These are phyloP conservation scores for Neurospora discreta DNA, from an alignment of 495 filamentous ascomycete genomes.

Conservation along the genomic window DNA sequence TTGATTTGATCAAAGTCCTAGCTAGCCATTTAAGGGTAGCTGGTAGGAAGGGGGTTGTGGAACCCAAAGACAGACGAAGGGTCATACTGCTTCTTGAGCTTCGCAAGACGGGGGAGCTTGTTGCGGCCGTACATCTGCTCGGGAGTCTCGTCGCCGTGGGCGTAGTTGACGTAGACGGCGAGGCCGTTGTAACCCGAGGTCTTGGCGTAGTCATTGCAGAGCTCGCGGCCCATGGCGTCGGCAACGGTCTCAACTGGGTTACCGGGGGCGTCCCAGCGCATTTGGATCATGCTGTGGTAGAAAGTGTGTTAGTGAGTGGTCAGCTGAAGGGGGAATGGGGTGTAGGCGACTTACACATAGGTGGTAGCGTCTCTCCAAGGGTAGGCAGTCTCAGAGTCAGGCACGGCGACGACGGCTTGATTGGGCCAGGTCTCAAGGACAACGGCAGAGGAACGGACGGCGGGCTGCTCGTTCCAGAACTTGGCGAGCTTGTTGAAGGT, in stretches of 20 bases:
- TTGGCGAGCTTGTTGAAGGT: neutral
- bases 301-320: neutral
- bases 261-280: neutral
- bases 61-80: constrained; percentile 16
- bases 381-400: neutral
- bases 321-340: neutral
- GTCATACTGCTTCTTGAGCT: constrained; percentile 22
- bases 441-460: neutral
- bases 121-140: constrained; percentile 13
- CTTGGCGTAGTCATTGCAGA: neutral
- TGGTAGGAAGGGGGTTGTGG: constrained; percentile 8
- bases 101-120: constrained; percentile 18
- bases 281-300: neutral
- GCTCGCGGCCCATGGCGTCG: neutral
- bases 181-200: constrained; percentile 14
- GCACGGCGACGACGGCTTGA: neutral
- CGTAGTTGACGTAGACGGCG: constrained; percentile 24
- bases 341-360: neutral
- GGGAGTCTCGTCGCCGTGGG: constrained; percentile 25
- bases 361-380: neutral
- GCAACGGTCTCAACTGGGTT: neutral
- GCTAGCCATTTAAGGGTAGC: neutral
- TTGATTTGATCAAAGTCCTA: neutral
- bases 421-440: neutral
- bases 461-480: neutral